These are phyloP conservation scores for Smallanthus sonchifolius DNA, from an alignment of 129 eudicot genomes.

Conservation along the genomic window DNA sequence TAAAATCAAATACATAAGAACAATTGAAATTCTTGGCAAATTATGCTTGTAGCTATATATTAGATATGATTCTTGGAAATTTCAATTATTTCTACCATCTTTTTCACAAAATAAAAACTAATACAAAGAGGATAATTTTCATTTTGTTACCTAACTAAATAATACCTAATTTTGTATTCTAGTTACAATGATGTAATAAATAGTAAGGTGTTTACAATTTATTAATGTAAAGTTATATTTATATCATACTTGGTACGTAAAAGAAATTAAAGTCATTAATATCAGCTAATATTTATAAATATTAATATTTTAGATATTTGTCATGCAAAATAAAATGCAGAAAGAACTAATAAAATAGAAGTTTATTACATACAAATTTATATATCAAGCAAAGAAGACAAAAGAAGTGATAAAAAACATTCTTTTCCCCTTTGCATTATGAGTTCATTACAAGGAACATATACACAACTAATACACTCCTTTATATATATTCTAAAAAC, in stretches of 20 bases:
- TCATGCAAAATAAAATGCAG: background rate
- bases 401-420: background rate
- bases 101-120: too few relatives aligned
- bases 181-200: too few relatives aligned
- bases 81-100: background rate
- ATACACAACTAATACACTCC: constrained; percentile 14
- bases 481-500: constrained; percentile 15
- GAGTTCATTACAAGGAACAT: constrained; percentile 14
- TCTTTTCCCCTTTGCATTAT: constrained; percentile 4
- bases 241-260: too few relatives aligned
- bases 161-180: background rate
- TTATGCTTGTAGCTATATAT: too few relatives aligned
- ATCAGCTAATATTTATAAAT: background rate
- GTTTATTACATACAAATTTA: background rate
- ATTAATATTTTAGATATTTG: background rate
- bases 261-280: background rate
- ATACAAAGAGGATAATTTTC: background rate
- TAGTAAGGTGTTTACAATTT: background rate
- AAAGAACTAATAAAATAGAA: background rate
- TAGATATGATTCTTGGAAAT: background rate
- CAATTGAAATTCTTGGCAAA: too few relatives aligned
- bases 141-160: too few relatives aligned
- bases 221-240: too few relatives aligned
- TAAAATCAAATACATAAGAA: too few relatives aligned
- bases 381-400: background rate